These are phyloP conservation scores for Zymoseptoria tritici DNA, from an alignment of 2,329 filamentous ascomycete species.

Conservation along the genomic window DNA sequence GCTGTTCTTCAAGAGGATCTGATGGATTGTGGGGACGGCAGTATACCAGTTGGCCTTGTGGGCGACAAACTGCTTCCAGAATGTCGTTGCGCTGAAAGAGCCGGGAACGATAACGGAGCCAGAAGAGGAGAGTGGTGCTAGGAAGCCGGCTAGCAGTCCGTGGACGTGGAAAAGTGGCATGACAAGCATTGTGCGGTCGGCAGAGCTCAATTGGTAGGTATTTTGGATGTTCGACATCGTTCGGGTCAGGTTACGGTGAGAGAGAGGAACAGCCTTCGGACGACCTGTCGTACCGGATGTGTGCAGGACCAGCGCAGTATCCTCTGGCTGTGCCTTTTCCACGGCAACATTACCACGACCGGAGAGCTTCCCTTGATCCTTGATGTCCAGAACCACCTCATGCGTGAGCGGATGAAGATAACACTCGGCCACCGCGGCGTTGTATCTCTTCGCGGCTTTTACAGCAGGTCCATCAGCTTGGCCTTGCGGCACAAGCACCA, in stretches of 20 bases:
- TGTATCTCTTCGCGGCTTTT: slow-evolving; percentile 68
- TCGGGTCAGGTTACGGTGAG: slow-evolving; percentile 70
- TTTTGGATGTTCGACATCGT: slow-evolving; percentile 78
- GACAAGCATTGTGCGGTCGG: slow-evolving; percentile 75
- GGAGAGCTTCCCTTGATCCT: slow-evolving; percentile 62
- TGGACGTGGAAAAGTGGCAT: slow-evolving; percentile 92
- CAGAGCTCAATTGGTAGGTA: slow-evolving; percentile 64
- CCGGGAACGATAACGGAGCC: slow-evolving; percentile 72
- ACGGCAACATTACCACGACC: slow-evolving; percentile 43
- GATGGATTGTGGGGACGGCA: slow-evolving; percentile 86
- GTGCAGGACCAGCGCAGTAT: slow-evolving; percentile 74
- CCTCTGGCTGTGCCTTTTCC: slow-evolving; percentile 58
- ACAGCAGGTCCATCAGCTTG: slow-evolving; percentile 62
- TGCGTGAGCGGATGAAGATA: slow-evolving; percentile 58
- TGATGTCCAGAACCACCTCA: slow-evolving; percentile 70
- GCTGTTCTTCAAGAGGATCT: slow-evolving; percentile 72
- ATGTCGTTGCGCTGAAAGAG: slow-evolving; percentile 74
- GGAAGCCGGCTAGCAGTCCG: slow-evolving; percentile 74
- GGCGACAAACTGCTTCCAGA: slow-evolving; percentile 69
- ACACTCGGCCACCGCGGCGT: slow-evolving; percentile 78
- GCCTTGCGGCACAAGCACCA: slow-evolving; percentile 68
- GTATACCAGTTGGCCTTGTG: slow-evolving; percentile 86
- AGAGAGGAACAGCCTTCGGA: slow-evolving; percentile 77
- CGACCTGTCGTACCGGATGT: slow-evolving; percentile 79
- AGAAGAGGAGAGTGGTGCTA: slow-evolving; percentile 67